Evolutionary conservation across 768 basidiomycete genomes (phyloP).

Genomic region (Lanmaoa pseudosensibilis): DNA sequence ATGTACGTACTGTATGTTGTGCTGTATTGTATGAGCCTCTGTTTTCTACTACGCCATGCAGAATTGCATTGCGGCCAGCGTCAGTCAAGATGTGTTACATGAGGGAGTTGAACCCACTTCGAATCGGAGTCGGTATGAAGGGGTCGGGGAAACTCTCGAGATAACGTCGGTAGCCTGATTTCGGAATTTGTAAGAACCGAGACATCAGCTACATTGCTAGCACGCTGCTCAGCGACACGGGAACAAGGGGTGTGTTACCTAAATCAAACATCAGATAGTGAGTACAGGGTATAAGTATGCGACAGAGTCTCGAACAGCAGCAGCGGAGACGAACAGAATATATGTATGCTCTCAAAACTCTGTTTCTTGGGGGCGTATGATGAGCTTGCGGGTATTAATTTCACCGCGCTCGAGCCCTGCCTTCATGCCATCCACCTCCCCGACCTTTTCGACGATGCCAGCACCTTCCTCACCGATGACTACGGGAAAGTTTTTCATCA

Average conservation of each 20-base stretch:
- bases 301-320: neutral
- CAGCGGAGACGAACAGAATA: neutral
- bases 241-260: neutral
- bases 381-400: slow-evolving; percentile 4
- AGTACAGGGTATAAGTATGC: neutral
- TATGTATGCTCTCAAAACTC: neutral
- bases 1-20: too few relatives aligned
- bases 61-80: too few relatives aligned
- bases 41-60: too few relatives aligned
- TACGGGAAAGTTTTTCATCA: slow-evolving; percentile 37
- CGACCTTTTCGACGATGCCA: slow-evolving; percentile 37
- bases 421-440: slow-evolving; percentile 16
- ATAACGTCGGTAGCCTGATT: too few relatives aligned
- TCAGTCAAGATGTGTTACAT: too few relatives aligned
- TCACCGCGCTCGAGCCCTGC: neutral
- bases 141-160: too few relatives aligned
- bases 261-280: neutral
- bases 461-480: slow-evolving; percentile 38
- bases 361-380: slow-evolving; percentile 2
- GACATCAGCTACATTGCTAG: too few relatives aligned
- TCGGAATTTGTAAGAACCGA: too few relatives aligned
- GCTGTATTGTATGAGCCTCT: too few relatives aligned
- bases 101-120: too few relatives aligned
- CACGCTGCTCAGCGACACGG: neutral
- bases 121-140: too few relatives aligned